These are phyloP conservation scores for Rhizopogon parksii DNA, from an alignment of 1,284 basidiomycete genomes.

Conservation along the genomic window DNA sequence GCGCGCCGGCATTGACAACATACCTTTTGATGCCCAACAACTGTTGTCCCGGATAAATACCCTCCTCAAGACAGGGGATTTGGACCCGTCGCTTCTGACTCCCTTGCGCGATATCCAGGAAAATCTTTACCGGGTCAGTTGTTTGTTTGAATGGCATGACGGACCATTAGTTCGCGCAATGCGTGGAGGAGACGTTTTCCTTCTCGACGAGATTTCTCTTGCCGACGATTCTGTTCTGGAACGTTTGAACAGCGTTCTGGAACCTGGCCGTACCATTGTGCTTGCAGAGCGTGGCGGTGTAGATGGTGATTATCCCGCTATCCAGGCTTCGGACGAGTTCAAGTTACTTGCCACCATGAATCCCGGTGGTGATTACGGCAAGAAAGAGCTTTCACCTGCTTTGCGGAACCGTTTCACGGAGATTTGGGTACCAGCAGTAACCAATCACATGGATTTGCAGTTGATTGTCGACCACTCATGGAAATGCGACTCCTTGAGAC, in stretches of 20 bases:
- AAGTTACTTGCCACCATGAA: slow-evolving; percentile 99
- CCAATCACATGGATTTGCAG: slow-evolving; percentile 68
- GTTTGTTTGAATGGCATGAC: slow-evolving; percentile 95
- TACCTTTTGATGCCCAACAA: slow-evolving; percentile 28
- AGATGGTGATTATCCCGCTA: slow-evolving; percentile 60
- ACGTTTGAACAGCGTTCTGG: slow-evolving; percentile 93
- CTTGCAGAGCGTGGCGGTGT: slow-evolving; percentile 89
- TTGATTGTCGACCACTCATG: slow-evolving; percentile 78
- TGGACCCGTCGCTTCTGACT: slow-evolving; percentile 27
- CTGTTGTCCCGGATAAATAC: slow-evolving; percentile 36
- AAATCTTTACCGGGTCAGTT: slow-evolving; percentile 45
- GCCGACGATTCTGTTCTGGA: slow-evolving; percentile 99
- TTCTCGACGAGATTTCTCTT: slow-evolving; percentile 96
- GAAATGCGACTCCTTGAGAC: slow-evolving; percentile 49
- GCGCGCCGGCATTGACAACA: slow-evolving; percentile 31
- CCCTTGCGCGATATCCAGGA: slow-evolving; percentile 37
- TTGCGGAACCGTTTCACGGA: slow-evolving; percentile 98
- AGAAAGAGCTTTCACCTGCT: slow-evolving; percentile 97
- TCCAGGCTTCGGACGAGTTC: slow-evolving; percentile 67
- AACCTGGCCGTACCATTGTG: slow-evolving; percentile 84
- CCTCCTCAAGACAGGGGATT: slow-evolving; percentile 14
- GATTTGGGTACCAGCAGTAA: slow-evolving; percentile 94
- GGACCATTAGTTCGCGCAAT: slow-evolving; percentile 94
- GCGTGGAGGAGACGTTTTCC: slow-evolving; percentile 77
- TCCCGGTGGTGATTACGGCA: slow-evolving; percentile 98